phyloP scores from a whole-genome alignment of 805 yeast species.

The Zygotorulaspora chibaensis region DNA sequence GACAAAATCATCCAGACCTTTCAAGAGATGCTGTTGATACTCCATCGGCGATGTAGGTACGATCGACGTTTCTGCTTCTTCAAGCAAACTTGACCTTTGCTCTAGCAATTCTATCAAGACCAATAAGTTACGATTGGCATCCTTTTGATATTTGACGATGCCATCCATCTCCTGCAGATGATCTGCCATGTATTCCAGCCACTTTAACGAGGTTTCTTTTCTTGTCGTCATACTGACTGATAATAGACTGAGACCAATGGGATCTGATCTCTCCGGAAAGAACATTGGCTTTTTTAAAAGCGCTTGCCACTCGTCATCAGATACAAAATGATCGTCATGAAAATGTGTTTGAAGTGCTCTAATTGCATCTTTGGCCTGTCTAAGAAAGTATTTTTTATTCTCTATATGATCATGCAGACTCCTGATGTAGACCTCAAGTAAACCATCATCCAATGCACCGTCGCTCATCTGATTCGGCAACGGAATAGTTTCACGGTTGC shows the following conservation, averaged over 20 bases:
- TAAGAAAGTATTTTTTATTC: constrained; percentile 25
- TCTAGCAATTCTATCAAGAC: constrained; percentile 12
- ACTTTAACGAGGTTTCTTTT: constrained; percentile 16
- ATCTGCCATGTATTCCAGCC: constrained; percentile 9
- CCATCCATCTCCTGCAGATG: constrained; percentile 4
- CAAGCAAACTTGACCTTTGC: neutral
- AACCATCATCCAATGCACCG: neutral
- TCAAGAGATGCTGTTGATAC: constrained; percentile 13
- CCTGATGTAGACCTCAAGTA: constrained; percentile 18
- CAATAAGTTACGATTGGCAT: constrained; percentile 18
- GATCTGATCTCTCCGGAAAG: constrained; percentile 33
- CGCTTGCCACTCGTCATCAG: constrained; percentile 16
- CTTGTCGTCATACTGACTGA: constrained; percentile 18
- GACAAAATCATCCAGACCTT: constrained; percentile 13
- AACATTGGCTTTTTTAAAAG: constrained; percentile 25
- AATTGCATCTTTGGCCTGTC: constrained; percentile 23
- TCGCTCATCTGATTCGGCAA: neutral
- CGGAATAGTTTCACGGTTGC: neutral
- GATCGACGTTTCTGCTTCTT: neutral
- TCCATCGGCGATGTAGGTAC: constrained; percentile 2
- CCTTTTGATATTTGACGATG: constrained; percentile 17
- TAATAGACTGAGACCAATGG: constrained; percentile 28
- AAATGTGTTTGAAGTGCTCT: constrained; percentile 9
- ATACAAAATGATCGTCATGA: neutral
- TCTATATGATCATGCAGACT: constrained; percentile 26